These are phyloP conservation scores for Hericium erinaceus DNA, from an alignment of 768 basidiomycete species.

Conservation along the genomic window DNA sequence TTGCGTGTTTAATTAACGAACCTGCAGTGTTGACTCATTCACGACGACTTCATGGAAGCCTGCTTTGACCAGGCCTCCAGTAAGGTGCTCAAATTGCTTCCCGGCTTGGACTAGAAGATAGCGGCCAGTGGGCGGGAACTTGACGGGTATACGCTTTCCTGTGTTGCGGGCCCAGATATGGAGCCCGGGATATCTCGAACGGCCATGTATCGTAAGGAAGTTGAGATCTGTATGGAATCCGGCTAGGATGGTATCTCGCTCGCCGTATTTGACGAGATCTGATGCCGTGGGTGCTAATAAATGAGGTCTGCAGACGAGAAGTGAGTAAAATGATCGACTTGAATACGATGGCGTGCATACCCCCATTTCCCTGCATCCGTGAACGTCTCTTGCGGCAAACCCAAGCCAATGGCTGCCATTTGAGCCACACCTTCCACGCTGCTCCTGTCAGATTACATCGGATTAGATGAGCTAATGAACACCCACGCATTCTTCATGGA, in stretches of 20 bases:
- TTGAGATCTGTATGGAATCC: constrained; percentile 95
- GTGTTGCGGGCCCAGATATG: constrained; percentile 94
- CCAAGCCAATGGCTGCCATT: constrained; percentile 83
- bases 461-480: neutral
- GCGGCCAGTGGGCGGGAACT: constrained; percentile 71
- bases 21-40: constrained; percentile 67
- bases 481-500: constrained; percentile 84
- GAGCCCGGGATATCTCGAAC: constrained; percentile 78
- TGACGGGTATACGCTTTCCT: constrained; percentile 82
- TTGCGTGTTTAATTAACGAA: constrained; percentile 23
- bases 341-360: constrained; percentile 28
- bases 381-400: constrained; percentile 59
- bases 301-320: constrained; percentile 48
- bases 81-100: constrained; percentile 87
- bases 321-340: neutral
- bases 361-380: constrained; percentile 79
- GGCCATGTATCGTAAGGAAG: constrained; percentile 86
- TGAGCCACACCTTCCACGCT: constrained; percentile 83
- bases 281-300: constrained; percentile 91
- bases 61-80: constrained; percentile 79
- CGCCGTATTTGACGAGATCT: constrained; percentile 70
- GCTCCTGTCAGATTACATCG: neutral
- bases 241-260: constrained; percentile 77
- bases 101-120: constrained; percentile 91
- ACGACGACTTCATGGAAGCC: constrained; percentile 95